These are phyloP conservation scores for Odontarrhena argentea DNA, from an alignment of 345 rosid genomes.

Conservation along the genomic window DNA sequence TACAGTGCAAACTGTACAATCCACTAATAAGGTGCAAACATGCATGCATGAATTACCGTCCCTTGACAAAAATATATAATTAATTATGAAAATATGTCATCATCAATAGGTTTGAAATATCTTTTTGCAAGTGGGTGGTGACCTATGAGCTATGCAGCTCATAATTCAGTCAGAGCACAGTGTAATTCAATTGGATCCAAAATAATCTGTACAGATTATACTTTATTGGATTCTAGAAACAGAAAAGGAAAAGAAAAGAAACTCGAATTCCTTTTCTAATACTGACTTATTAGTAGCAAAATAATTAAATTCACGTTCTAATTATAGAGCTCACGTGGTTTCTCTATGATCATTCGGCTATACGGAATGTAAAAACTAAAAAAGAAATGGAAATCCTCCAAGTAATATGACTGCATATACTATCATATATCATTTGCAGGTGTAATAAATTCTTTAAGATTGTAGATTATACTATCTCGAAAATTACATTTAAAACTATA, in stretches of 20 bases:
- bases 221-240: not conserved
- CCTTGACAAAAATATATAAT: not conserved
- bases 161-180: conserved; percentile 11
- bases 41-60: conserved; percentile 25
- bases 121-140: conserved; percentile 35
- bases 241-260: not conserved
- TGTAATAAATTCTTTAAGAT: conserved; percentile 2
- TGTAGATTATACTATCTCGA: not conserved
- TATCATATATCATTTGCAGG: not conserved
- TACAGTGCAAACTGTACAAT: not conserved
- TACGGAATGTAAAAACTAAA: not conserved
- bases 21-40: conserved; percentile 2
- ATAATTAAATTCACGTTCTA: conserved; percentile 26
- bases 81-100: not conserved
- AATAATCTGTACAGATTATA: not conserved
- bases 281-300: conserved; percentile 26
- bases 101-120: conserved; percentile 13
- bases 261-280: conserved; percentile 10
- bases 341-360: conserved; percentile 18
- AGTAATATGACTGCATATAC: too few species aligned
- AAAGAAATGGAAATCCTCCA: too few species aligned
- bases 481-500: not conserved
- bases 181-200: not conserved
- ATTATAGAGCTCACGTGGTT: conserved; percentile 26
- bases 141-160: conserved; percentile 1